Evolutionary conservation across 768 basidiomycete species (phyloP).

Genomic region (Mycena venus): DNA sequence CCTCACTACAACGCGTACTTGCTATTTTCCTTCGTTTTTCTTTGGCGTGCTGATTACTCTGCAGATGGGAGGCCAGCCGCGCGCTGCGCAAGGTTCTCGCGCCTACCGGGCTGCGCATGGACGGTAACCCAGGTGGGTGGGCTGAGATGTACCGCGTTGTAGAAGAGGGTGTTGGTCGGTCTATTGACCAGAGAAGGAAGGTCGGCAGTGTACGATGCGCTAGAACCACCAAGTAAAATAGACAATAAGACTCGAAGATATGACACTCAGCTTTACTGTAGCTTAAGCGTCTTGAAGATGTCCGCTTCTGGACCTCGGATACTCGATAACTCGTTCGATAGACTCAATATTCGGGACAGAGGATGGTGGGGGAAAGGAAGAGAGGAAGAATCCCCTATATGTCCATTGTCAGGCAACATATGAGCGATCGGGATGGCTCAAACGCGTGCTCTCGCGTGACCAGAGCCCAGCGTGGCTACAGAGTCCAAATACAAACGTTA

Average conservation of each 20-base stretch:
- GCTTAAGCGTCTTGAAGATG: not conserved
- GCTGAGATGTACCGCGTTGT: slow-evolving; percentile 76
- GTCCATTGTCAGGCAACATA: not conserved
- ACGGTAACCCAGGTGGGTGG: slow-evolving; percentile 86
- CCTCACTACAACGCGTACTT: slow-evolving; percentile 91
- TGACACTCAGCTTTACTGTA: not conserved
- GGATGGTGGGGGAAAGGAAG: not conserved
- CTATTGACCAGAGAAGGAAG: not conserved
- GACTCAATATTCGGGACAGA: not conserved
- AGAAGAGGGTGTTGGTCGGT: not conserved
- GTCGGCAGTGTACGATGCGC: too few species aligned
- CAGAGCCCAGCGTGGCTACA: too few species aligned
- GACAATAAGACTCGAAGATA: not conserved
- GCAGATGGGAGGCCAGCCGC: slow-evolving; percentile 89
- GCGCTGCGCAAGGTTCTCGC: slow-evolving; percentile 86
- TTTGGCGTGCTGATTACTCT: slow-evolving; percentile 6
- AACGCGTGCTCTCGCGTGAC: not conserved
- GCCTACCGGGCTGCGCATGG: slow-evolving; percentile 70
- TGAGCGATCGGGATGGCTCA: not conserved
- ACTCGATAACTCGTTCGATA: not conserved
- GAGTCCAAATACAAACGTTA: too few species aligned
- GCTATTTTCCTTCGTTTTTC: not conserved
- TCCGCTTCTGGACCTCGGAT: not conserved
- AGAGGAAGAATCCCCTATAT: not conserved
- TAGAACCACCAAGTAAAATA: not conserved